Conservation (phyloP, 768 basidiomycete genomes). For the Termitomyces sp. region DNA sequence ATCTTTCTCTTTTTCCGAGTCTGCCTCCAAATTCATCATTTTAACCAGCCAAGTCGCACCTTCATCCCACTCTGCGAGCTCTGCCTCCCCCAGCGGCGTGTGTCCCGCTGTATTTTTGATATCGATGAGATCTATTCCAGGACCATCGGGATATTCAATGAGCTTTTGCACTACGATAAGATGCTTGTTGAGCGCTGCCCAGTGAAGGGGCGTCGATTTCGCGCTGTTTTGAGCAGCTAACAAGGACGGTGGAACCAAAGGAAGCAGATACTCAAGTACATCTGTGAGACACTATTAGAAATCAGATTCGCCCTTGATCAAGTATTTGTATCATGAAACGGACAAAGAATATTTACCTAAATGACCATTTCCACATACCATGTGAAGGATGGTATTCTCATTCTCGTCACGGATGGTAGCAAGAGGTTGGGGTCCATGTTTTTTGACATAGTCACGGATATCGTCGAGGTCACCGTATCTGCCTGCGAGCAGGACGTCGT, state of each 20-base stretch:
- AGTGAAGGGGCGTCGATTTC: constrained; percentile 84
- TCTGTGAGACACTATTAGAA: constrained; percentile 56
- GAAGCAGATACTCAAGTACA: constrained; percentile 69
- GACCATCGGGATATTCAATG: constrained; percentile 52
- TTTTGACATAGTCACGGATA: constrained; percentile 58
- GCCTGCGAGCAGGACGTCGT: constrained; percentile 78
- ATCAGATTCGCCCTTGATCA: constrained; percentile 29
- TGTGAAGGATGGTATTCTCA: constrained; percentile 80
- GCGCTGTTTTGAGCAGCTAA: constrained; percentile 63
- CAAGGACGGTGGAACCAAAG: constrained; percentile 50
- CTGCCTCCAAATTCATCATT: constrained; percentile 71
- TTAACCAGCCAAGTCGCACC: constrained; percentile 80
- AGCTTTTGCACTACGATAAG: constrained; percentile 58
- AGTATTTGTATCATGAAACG: constrained; percentile 3
- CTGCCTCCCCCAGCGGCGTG: constrained; percentile 80
- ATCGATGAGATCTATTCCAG: constrained; percentile 69
- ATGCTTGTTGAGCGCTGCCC: constrained; percentile 86
- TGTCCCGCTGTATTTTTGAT: constrained; percentile 70
- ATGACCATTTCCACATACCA: constrained; percentile 89
- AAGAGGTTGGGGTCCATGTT: constrained; percentile 51
- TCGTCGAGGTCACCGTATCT: constrained; percentile 89
- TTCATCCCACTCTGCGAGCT: constrained; percentile 77
- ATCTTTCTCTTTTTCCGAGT: constrained; percentile 27
- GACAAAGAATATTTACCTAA: constrained; percentile 48
- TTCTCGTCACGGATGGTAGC: constrained; percentile 62